A percentile compares a stretch with the other conserved stretches of the same genome.
Conservation (phyloP, 345 rosid genomes). For the Euphorbia tirucalli region DNA sequence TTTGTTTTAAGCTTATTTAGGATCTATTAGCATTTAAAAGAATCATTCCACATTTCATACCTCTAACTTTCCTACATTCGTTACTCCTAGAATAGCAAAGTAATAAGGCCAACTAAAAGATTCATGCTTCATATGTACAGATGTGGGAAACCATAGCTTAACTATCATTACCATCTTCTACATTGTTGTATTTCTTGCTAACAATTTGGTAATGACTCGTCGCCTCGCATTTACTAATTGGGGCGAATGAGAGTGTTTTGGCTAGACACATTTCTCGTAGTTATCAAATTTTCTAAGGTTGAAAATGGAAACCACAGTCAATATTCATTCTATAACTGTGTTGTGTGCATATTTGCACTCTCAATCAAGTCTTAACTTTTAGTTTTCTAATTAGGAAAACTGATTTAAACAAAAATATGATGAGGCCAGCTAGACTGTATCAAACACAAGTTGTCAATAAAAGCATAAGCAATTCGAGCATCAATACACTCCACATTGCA, state of each 20-base stretch:
- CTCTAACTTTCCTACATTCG: neutral
- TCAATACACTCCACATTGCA: neutral
- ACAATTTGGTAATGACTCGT: neutral
- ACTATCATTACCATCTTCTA: constrained; percentile 5
- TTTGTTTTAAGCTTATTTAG: neutral
- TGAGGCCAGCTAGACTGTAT: neutral
- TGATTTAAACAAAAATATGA: neutral
- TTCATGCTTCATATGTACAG: neutral
- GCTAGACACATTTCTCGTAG: neutral
- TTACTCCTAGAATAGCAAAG: neutral
- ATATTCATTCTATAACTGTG: neutral
- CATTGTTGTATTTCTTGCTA: neutral
- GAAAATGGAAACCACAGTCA: neutral
- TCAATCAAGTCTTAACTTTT: no score
- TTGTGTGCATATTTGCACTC: neutral
- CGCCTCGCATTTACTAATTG: neutral
- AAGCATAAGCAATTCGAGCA: neutral
- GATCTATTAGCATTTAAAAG: neutral
- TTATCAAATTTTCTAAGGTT: neutral
- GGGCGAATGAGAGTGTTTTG: neutral
- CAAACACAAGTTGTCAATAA: neutral
- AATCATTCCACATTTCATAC: neutral
- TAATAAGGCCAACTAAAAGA: neutral
- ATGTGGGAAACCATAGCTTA: neutral
- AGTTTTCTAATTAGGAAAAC: neutral